Evolutionary conservation across 805 yeast genomes (phyloP).

Genomic region (Candida incommunis): DNA sequence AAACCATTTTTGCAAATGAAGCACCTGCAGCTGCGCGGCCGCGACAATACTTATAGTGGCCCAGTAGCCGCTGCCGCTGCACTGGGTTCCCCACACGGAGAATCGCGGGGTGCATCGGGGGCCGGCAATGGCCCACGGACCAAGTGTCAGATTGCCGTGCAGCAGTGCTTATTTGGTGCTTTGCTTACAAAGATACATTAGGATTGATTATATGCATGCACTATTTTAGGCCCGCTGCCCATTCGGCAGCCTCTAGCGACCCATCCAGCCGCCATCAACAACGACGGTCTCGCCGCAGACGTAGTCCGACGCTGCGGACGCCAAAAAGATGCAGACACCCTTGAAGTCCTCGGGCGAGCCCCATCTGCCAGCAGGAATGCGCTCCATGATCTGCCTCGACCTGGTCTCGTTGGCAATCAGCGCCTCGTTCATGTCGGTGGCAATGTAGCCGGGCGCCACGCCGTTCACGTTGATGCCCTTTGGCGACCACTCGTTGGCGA

Average conservation of each 20-base stretch:
- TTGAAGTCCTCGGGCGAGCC: slow-evolving; percentile 35
- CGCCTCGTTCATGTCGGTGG: slow-evolving; percentile 30
- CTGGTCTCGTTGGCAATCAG: slow-evolving; percentile 18
- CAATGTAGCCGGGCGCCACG: slow-evolving; percentile 36
- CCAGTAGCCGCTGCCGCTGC: too few species aligned
- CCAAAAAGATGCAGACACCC: slow-evolving; percentile 31
- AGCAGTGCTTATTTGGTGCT: too few species aligned
- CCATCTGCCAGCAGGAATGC: slow-evolving; percentile 35
- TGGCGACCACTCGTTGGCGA: slow-evolving; percentile 32
- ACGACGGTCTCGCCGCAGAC: slow-evolving; percentile 36
- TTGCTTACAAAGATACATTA: too few species aligned
- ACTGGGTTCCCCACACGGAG: too few species aligned
- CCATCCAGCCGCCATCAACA: slow-evolving; percentile 46
- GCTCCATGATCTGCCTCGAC: slow-evolving; percentile 18
- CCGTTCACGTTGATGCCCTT: slow-evolving; percentile 33
- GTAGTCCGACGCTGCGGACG: slow-evolving; percentile 36
- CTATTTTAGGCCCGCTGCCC: too few species aligned
- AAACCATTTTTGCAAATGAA: not conserved
- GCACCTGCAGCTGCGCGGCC: too few species aligned
- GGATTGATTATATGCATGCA: not conserved
- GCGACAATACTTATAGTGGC: too few species aligned
- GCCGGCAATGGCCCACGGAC: too few species aligned
- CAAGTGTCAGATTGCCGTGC: too few species aligned
- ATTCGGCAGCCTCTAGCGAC: not conserved
- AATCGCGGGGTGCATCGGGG: too few species aligned